Base-by-base conservation (phyloP, 2,329 filamentous ascomycete species). In the Monosporascus sp. region DNA sequence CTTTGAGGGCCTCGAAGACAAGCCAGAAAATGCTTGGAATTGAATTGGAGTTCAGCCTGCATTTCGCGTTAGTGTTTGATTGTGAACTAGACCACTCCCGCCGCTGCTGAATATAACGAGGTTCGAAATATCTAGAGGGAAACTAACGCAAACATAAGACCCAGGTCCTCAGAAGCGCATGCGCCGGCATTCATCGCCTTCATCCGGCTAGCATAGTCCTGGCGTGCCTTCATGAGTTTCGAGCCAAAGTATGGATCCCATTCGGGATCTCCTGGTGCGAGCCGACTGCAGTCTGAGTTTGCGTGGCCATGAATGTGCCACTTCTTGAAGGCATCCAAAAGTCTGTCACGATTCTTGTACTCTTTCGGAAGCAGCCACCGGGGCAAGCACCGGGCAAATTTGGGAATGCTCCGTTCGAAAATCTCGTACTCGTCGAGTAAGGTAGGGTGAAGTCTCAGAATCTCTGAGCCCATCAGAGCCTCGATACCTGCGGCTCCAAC, bases 161-260 rank as follows among this genome's bases (percentile, higher is more conserved):
- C 57, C 16, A 54, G 9, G 43, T 60, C 55, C 36, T 60, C 56
- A 16, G 43, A 48, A 19, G 58, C 56, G 16, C 55, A 38, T 8
- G 51, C 54, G 37, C 52, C 41, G 7, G 53, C 31, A n/a, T 37
- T 52, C 51, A 60, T 49, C 6, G n/a, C n/a, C 27, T 48, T 44
- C 19, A 47, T 59, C 19, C 54, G 49, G 20, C 47, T 46, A n/a
- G 38, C 41, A 48, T 56, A 60, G 22, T 56, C 24, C 20, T 55
- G 51, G 27, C 58, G 48, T 14, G 49, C 47, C 44, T 52, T 58
- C 20, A 53, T 43, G 20, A 51, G 44, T n/a, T 53, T 53, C 14
- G 50, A 51, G 5, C 58, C 58, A 26, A 51, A 56, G 14, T 53
- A 51, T 11, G 55, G 52, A 11, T 60, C 58, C 56, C 56, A 60